Evolutionary conservation across 2,329 filamentous ascomycete genomes (phyloP), one percentile per base, ranked within the genome.

Genomic region (Geoglossum cookeanum): DNA sequence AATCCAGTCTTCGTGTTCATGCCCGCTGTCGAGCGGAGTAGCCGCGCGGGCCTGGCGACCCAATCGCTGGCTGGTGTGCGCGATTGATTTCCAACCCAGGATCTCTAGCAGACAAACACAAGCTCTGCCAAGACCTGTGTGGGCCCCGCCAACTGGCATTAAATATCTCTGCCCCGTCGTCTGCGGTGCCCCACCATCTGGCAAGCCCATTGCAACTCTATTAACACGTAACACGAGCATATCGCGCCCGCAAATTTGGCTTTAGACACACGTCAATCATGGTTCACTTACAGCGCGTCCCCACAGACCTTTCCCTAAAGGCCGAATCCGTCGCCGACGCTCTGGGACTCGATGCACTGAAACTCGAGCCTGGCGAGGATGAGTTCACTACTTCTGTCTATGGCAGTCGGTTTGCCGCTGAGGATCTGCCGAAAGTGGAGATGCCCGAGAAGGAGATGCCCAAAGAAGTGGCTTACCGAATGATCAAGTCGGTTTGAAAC

Each of bases 391-490:
- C 85, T 45, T 89, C 83, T 61, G 87, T 96, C 65, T 97, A 96
- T 67, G 91, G 90, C 66, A 90, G 85, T 61, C 80, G 77, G 61
- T 96, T 88, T 67, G 91, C 91, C 27, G 78, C 79, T 35, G 74
- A 85, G 66, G 87, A 94, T 65, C 75, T 97, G 47, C 89, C 90
- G 32, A 80, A 78, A 66, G 75, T 85, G 66, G 84, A 89, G 72
- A 96, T 97, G 80, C 89, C 91, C 0, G 88, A 95, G 64, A 66
- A 72, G 22, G 87, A 94, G 71, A 95, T 96, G 90, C 91, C 91
- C 49, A 82, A 80, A 63, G 86, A 94, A 63, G 79, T 95, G 56
- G 91, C 91, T n/a, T 95, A 96, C 70, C 84, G 89, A 54, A 85
- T 96, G 86, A 96, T 96, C 76, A 91, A 88, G 75, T 65, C 42